These are phyloP conservation scores for Colletotrichum somersetense DNA, from an alignment of 2,329 filamentous ascomycete genomes.

Conservation along the genomic window DNA sequence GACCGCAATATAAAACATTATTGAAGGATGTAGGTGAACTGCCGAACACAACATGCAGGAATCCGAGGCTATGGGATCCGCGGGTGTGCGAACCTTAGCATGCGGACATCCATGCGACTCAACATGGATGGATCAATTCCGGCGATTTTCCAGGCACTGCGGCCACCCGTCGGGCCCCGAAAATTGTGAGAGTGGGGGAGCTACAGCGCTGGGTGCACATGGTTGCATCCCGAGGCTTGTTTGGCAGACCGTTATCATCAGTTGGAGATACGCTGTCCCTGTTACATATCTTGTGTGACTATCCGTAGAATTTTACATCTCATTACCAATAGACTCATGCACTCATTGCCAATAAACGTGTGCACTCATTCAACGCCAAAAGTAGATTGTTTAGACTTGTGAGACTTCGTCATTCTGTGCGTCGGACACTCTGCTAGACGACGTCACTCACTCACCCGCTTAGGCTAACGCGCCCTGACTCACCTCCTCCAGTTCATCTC, in stretches of 20 bases:
- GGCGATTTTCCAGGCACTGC: constrained; percentile 33
- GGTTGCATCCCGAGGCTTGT: constrained; percentile 12
- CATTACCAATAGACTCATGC: not conserved
- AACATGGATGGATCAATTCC: constrained; percentile 33
- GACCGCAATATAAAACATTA: not conserved
- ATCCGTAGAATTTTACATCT: not conserved
- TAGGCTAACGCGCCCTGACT: constrained; percentile 22
- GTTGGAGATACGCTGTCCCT: constrained; percentile 8
- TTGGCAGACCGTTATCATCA: not conserved
- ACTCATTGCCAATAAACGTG: not conserved
- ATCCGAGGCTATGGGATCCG: constrained; percentile 5
- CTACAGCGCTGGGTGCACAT: not conserved
- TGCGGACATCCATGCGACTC: constrained; percentile 26
- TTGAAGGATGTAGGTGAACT: not conserved
- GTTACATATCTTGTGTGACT: not conserved
- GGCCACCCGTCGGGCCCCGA: constrained; percentile 31
- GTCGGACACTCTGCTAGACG: constrained; percentile 8
- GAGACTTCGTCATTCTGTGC: not conserved
- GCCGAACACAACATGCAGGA: not conserved
- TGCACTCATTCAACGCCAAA: not conserved
- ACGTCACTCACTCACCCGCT: constrained; percentile 11
- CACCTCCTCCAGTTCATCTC: constrained; percentile 38
- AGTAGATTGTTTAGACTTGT: not conserved
- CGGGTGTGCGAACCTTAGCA: constrained; percentile 25
- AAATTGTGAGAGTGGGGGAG: constrained; percentile 27